A percentile compares a stretch with the other conserved stretches of the same genome.
Evolutionary conservation across 805 yeast genomes (phyloP).

Genomic region (Cyberlindnera americana): DNA sequence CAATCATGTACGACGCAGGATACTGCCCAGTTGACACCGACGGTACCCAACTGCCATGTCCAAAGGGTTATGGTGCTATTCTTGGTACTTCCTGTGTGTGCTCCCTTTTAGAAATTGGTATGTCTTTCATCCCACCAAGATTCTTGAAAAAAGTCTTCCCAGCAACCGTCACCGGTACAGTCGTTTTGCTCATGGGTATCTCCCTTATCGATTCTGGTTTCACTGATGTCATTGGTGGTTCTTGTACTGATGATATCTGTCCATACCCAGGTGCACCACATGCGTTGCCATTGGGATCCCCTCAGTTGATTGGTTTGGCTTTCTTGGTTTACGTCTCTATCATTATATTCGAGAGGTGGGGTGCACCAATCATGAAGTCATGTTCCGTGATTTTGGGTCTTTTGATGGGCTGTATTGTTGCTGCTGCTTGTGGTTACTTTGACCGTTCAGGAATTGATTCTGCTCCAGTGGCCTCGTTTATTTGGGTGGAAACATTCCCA

Average conservation of each 20-base stretch:
- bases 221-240: conserved; percentile 85
- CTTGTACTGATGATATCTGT: conserved; percentile 51
- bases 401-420: conserved; percentile 85
- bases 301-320: conserved; percentile 85
- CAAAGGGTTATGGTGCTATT: conserved; percentile 84
- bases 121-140: conserved; percentile 77
- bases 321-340: conserved; percentile 75
- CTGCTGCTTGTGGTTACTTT: conserved; percentile 88
- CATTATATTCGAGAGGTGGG: conserved; percentile 77
- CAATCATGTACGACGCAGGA: conserved; percentile 75
- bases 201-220: conserved; percentile 69
- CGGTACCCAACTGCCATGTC: conserved; percentile 74
- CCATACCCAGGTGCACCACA: conserved; percentile 52
- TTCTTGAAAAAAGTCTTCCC: conserved; percentile 75
- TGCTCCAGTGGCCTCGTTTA: conserved; percentile 83
- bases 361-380: conserved; percentile 91
- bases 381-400: conserved; percentile 88
- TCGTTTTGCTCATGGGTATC: conserved; percentile 80
- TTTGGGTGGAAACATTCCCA: conserved; percentile 85
- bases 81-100: conserved; percentile 76
- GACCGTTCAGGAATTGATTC: conserved; percentile 49
- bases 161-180: conserved; percentile 89
- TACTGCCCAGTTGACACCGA: conserved; percentile 59
- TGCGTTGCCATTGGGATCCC: conserved; percentile 75
- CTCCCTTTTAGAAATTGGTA: conserved; percentile 63